Base-by-base conservation (phyloP, 192 early-diverging fungal species). In the Rhizophagus clarus region DNA sequence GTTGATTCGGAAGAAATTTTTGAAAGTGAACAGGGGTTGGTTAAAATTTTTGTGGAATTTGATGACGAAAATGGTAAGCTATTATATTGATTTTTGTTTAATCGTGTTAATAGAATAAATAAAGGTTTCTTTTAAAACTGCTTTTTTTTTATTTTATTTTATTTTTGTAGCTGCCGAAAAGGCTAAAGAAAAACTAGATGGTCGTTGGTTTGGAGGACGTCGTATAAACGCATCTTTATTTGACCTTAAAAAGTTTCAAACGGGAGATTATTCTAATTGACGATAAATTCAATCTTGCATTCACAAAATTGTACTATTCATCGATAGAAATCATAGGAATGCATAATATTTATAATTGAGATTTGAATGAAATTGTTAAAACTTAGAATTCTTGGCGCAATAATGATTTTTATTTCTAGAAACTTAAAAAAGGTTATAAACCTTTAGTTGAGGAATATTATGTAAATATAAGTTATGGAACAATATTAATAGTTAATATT, bases 171-270 rank as follows among this genome's bases (percentile, higher is more conserved):
- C 85, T 83, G 88, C 92, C 9, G 82, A 80, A 5, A 88, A 88
- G 31, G 94, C 96, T 17, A 73, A 88, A 40, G 85, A 84, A 72
- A 89, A 90, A 47, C 84, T 97, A 49, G 88, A 96, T 75, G 91
- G 91, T 32, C 90, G 96, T 40, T 96, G 91, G 88, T 97, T 97
- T 85, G 95, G 92, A 47, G 94, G 95, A 10, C 88, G 92, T 63
- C 90, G 88, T 40, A 84, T 97, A 42, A 77, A 83, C 5, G 95
- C 95, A 2, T 77, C 84, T 10, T 85, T 91, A 37, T 92, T 85
- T 72, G 93, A 92, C 29, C 67, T 78, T 26, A 87, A 91, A 68
- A 85, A 83, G 34, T 94, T 79, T 75, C 82, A 71, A 37, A 87
- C 77, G 1, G 84, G 84, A 6, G 77, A 79, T 61, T 79, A 79